Evolutionary conservation across 768 basidiomycete species (phyloP), one percentile per base, ranked within the genome.

Genomic region (Lactarius vividus): DNA sequence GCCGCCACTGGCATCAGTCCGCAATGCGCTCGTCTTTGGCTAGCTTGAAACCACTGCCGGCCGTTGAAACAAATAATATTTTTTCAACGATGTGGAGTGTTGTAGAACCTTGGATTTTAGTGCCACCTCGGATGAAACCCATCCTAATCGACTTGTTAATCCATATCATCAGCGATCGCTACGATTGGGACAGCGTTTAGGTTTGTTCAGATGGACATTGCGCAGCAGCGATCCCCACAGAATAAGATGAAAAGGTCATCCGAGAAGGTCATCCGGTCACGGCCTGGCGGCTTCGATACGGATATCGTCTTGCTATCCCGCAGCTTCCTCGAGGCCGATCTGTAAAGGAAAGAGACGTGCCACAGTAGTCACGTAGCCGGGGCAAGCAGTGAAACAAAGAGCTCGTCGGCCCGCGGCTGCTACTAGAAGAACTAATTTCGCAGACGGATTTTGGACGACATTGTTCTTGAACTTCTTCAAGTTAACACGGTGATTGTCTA

Each of bases 381-480:
- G 9, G 33, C 31, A 33, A 33, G 8, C 8, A 33, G 33, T 33
- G 33, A 33, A 33, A 33, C 33, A 33, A 9, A 33, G 8, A 33
- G 33, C 33, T 33, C 77, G 69, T 92, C 87, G 52, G 33, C 33
- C n/a, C 33, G 79, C 75, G 0, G 3, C 11, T 37, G 86, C 84
- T 1, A 89, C 75, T 16, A 81, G 33, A 8, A 33, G 33, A 33
- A 33, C 74, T 2, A 79, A 72, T 73, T 92, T 93, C 1, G 88
- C 88, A 0, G 85, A 83, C 0, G 89, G 90, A 67, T 92, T 93
- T 2, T 91, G 10, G 37, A 5, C 5, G 37, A 15, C 91, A 44
- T 92, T 92, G 74, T 92, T 92, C 76, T 92, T 92, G 65, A 85
- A 81, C 65, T 80, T 78, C 76, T 90, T 92, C 68, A 91, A 9